Evolutionary conservation across 2,329 filamentous ascomycete genomes (phyloP), one percentile per base, ranked within the genome.

Genomic region (Atkinsonella texensis): DNA sequence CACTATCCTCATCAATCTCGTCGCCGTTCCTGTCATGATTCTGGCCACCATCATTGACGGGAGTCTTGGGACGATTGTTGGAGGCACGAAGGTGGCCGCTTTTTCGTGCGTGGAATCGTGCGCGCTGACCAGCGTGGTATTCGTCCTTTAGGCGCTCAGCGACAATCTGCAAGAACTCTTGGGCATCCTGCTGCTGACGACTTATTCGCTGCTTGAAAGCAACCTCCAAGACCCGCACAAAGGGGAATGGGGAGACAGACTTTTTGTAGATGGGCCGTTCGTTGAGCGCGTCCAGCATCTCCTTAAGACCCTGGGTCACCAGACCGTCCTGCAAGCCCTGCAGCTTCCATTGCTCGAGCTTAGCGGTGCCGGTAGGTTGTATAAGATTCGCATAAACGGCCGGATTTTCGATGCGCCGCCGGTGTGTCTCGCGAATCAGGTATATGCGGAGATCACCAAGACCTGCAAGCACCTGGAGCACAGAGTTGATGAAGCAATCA

Each of bases 401-500:
- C 1, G 80, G 74, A 20, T 87, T 86, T 64, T 95, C 89, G 54
- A 96, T 79, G 57, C 80, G 79, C 57, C 91, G 81, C 55, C 89
- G 80, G 68, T 96, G 89, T 35, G 87, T 85, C 70, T 97, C 91
- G 58, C 89, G 81, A 63, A 97, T 96, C 55, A 98, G 74, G 70
- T 96, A 98, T 58, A 93, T 70, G 56, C 93, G 84, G 63, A 98
- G 74, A 65, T 97, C 89, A 48, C 86, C 87, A 33, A 97, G 74
- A 2, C 93, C 93, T 13, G 93, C 91, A 43, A 98, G 77, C 8
- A 89, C 89, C 71, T 98, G 93, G 38, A 98, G 79, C 18, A 95
- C 86, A 23, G 89, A 95, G 69, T 98, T 98, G 73, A 97, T 96
- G 69, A 91, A 93, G 73, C 87, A 93, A 68, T 93, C 93, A 69